Conservation (phyloP, 2,329 filamentous ascomycete genomes). For the Colletotrichum liaoningense region DNA sequence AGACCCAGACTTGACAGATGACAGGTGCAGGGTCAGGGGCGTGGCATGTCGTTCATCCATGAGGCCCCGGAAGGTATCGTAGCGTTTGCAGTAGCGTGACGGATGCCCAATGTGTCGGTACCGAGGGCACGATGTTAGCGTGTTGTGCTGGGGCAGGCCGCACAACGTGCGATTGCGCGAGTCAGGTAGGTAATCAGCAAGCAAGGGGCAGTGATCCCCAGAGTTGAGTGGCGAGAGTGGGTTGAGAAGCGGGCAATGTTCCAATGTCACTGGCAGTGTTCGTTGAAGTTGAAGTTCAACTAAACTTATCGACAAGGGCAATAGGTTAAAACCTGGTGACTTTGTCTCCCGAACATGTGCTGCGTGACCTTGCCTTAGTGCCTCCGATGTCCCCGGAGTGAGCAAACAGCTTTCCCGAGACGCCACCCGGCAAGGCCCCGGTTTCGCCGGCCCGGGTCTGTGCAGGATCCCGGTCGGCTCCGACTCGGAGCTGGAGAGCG, state of each 20-base stretch:
- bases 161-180: conserved; percentile 17
- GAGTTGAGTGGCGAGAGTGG: neutral
- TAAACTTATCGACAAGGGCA: neutral
- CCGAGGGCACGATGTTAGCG: conserved; percentile 17
- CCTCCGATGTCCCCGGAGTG: neutral
- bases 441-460: neutral
- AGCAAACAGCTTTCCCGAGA: neutral
- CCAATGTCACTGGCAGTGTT: neutral
- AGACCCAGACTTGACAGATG: neutral
- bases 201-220: neutral
- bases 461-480: conserved; percentile 17
- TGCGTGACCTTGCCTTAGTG: neutral
- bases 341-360: neutral
- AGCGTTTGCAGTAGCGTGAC: conserved; percentile 8
- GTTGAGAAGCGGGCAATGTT: neutral
- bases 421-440: neutral
- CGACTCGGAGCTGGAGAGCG: conserved; percentile 14
- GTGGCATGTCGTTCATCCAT: neutral
- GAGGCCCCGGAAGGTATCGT: neutral
- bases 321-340: neutral
- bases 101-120: neutral
- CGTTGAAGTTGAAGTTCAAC: neutral
- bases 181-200: conserved; percentile 7
- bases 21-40: neutral
- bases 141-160: neutral